Base-by-base conservation (phyloP, 2,329 filamentous ascomycete genomes). In the Aureobasidium melanogenum region DNA sequence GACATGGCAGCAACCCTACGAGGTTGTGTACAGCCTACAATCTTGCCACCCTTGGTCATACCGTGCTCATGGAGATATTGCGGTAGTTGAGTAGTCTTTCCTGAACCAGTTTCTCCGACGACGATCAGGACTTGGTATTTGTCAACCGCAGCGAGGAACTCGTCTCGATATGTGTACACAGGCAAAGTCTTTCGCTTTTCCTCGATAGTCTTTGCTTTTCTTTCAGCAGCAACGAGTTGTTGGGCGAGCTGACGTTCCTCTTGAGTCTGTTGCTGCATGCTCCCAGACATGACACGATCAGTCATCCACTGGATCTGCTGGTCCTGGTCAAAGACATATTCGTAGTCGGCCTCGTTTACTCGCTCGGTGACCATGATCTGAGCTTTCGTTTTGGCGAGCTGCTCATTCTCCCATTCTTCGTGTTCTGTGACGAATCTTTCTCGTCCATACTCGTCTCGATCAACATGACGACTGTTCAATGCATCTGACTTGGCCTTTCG, bases 1-100 rank as follows among this genome's bases (percentile, higher is more conserved):
- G 88, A 94, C 93, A 97, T 97, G 32, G 94, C 94, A 3, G 94
- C 94, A 12, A 99, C 94, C 79, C 94, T 86, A 67, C 94, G 86
- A 5, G 94, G 94, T 66, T 99, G 94, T 0, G 94, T 99, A 69
- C 92, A 96, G 5, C 89, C 93, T 12, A 99, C 84, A 72, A 93
- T 96, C 74, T 88, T 80, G 6, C 88, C 91, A 24, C 84, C 82
- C 70, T 93, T 91, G 2, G 91, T 96, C 68, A 89, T 96, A 1
- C 92, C 92, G 0, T 89, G 90, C 73, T 97, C 93, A 68, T 95
- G 88, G 0, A 97, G 81, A 71, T 96, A 99, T 69, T 97, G 94
- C 0, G 93, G 91, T 17, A 97, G 77, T 71, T 99, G 94, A 0
- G 94, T 99, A 0, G 93, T 96, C 75, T 99, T 99, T 67, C 94